Conservation (phyloP, 306 rosid species). For the Vigna reflexopilosa region DNA sequence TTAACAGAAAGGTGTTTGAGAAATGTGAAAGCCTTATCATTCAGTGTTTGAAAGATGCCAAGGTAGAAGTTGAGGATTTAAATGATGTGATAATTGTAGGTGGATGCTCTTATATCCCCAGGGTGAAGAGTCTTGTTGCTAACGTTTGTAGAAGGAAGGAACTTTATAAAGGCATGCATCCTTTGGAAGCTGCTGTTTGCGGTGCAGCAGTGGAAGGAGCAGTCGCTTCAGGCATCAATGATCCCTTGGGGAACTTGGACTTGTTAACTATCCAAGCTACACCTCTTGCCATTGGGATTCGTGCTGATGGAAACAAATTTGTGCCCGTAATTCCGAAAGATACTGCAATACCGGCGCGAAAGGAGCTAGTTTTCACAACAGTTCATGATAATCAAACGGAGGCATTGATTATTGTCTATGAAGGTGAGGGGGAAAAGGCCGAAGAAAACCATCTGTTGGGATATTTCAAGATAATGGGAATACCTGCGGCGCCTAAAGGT, state of each 20-base stretch:
- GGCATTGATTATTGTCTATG: constrained; percentile 76
- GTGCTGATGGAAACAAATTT: constrained; percentile 68
- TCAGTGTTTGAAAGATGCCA: constrained; percentile 79
- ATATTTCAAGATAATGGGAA: constrained; percentile 75
- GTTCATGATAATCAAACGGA: constrained; percentile 76
- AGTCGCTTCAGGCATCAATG: constrained; percentile 75
- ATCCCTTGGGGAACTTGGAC: constrained; percentile 84
- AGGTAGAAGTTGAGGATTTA: constrained; percentile 63
- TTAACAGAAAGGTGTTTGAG: constrained; percentile 67
- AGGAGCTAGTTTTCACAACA: constrained; percentile 73
- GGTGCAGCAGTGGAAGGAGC: constrained; percentile 96
- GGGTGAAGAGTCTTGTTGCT: constrained; percentile 59
- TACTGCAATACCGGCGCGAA: constrained; percentile 82
- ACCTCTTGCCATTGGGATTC: constrained; percentile 84
- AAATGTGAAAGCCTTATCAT: constrained; percentile 68
- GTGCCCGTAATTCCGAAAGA: constrained; percentile 73
- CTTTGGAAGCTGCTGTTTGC: constrained; percentile 80
- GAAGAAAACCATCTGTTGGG: constrained; percentile 84
- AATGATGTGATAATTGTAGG: constrained; percentile 74
- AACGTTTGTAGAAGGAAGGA: constrained; percentile 50
- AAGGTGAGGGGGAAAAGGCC: constrained; percentile 68
- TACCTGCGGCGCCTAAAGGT: constrained; percentile 75
- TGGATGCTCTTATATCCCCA: constrained; percentile 87
- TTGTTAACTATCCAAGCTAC: constrained; percentile 79
- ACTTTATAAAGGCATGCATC: constrained; percentile 69